Evolutionary conservation across 1,284 basidiomycete genomes (phyloP).

Genomic region (Cutaneotrichosporon daszewskae): DNA sequence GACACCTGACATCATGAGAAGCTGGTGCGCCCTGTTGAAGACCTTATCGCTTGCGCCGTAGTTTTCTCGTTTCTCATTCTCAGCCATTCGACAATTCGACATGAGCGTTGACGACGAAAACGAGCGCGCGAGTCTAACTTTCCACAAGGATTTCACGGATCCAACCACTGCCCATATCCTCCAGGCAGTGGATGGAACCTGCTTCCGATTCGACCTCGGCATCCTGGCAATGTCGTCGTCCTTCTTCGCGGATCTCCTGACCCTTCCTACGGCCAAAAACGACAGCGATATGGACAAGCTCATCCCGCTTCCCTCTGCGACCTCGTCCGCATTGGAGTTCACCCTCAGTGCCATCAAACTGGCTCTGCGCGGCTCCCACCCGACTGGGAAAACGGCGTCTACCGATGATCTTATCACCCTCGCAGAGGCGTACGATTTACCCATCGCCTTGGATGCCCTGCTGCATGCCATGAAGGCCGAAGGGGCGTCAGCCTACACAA

Average conservation of each 20-base stretch:
- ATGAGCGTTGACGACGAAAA: too few relatives aligned
- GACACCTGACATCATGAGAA: too few relatives aligned
- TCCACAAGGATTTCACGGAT: background rate
- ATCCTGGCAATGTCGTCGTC: conserved; percentile 1
- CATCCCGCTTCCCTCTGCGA: conserved; percentile 2
- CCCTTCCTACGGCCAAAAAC: background rate
- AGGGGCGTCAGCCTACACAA: background rate
- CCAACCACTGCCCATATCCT: background rate
- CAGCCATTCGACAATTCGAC: too few relatives aligned
- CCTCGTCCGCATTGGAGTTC: background rate
- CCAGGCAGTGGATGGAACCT: conserved; percentile 1
- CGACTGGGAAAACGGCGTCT: background rate
- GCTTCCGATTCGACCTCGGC: background rate
- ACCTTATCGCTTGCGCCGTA: too few relatives aligned
- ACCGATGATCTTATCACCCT: background rate
- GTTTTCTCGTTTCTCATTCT: too few relatives aligned
- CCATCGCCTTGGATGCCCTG: background rate
- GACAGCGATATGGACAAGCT: background rate
- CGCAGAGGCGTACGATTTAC: conserved; percentile 3
- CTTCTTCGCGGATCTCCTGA: conserved; percentile 1
- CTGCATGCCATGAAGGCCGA: background rate
- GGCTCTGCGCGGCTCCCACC: background rate
- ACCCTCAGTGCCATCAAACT: background rate
- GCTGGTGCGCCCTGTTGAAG: too few relatives aligned
- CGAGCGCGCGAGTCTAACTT: background rate